Evolutionary conservation across 164 flowering plant species (phyloP), one percentile per base, ranked within the genome.

Genomic region (Umbellularia californica): DNA sequence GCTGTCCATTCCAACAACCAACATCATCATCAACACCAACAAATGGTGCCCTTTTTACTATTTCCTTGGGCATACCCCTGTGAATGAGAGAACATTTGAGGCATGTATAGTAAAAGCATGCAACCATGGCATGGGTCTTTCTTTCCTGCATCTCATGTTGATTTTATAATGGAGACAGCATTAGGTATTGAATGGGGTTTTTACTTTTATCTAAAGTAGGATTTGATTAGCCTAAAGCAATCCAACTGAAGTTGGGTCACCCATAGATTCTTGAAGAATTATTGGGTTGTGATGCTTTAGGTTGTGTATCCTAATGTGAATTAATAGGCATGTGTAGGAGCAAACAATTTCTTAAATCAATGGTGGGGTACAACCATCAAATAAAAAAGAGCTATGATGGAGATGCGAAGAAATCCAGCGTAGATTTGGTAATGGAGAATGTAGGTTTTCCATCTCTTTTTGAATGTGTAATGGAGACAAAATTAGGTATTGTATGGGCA

Each of bases 1-100:
- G 69, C 47, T 33, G 10, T 67, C 69, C 69, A 67, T 19, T 3
- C 67, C 69, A 67, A 67, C n/a, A 67, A 67, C 41, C 47, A 67
- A 14, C 69, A 67, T 14, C 47, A 67, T 67, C 47, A 67, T 25
- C 67, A 64, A 3, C 60, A 55, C n/a, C 60, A 64, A 33, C 28
- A 25, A 64, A 23, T 25, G 7, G 15, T 11, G 33, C 67, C 67
- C 67, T 64, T 64, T 60, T 23, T 23, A 13, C 67, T 25, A 3
- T 25, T 64, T 11, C 28, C 15, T 13, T 9, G 67, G 15, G 28
- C 11, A 7, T 55, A 12, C n/a, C 15, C 5, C 33, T 10, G 30
- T 15, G 10, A 41, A 41, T 7, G 47, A 30, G 35, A 30, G 35
- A 30, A 30, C 35, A 30, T 30, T 30, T 13, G 58, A 15, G 17